These are phyloP conservation scores for Stemphylium lycopersici DNA, from an alignment of 2,329 filamentous ascomycete species.

Conservation along the genomic window DNA sequence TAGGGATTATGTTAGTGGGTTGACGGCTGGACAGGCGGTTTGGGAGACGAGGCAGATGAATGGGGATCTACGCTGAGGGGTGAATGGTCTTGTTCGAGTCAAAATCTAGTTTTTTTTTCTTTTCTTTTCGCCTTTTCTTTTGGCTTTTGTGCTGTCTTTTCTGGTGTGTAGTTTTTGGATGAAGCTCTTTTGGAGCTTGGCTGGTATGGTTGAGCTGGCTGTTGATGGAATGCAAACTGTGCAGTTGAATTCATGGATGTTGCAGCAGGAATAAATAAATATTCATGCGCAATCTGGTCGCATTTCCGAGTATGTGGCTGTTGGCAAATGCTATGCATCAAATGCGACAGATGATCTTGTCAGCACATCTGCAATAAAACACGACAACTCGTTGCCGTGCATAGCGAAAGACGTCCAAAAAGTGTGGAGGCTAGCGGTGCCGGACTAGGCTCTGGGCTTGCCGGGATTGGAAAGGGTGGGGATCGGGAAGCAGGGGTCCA, in stretches of 20 bases:
- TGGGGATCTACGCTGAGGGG: not conserved
- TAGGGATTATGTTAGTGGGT: not conserved
- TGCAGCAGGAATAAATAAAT: too few species aligned
- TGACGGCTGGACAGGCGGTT: not conserved
- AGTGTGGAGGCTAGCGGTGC: constrained; percentile 13
- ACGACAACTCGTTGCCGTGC: too few species aligned
- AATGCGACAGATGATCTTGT: not conserved
- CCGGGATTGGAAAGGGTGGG: constrained; percentile 8
- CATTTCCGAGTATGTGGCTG: not conserved
- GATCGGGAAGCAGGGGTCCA: constrained; percentile 19
- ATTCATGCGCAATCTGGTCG: not conserved
- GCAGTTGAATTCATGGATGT: too few species aligned
- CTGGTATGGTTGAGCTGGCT: not conserved
- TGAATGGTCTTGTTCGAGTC: not conserved
- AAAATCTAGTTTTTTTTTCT: too few species aligned
- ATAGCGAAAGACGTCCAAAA: not conserved
- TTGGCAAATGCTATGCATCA: not conserved
- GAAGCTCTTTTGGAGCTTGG: not conserved
- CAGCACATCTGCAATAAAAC: not conserved
- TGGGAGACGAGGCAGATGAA: constrained; percentile 8
- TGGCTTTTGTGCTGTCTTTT: not conserved
- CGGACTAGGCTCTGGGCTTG: constrained; percentile 1
- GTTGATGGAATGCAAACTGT: not conserved
- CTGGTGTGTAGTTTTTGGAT: not conserved
- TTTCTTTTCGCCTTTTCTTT: too few species aligned